A percentile compares a stretch with the other conserved stretches of the same genome.
Evolutionary conservation across 148 eudicot genomes (phyloP).

Genomic region (Arbutus unedo): DNA sequence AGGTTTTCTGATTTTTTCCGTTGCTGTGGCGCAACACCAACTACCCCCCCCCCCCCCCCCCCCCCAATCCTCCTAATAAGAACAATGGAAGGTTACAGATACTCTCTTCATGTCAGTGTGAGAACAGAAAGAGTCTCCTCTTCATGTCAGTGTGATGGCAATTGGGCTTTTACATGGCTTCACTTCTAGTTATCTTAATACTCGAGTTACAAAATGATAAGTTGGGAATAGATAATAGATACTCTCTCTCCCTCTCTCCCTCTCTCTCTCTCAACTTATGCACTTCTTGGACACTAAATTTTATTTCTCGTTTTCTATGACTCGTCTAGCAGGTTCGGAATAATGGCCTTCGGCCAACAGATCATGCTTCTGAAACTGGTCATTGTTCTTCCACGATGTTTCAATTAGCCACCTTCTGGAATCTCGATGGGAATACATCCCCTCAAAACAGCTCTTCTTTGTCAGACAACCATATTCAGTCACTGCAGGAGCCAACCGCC

Average conservation of each 20-base stretch:
- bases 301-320: not conserved
- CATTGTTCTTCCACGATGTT: constrained; percentile 23
- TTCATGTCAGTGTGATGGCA: not conserved
- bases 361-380: constrained; percentile 18
- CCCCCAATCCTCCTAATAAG: not conserved
- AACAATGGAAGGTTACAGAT: not conserved
- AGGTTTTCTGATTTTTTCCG: not conserved
- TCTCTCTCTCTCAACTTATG: not conserved
- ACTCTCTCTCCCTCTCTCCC: not conserved
- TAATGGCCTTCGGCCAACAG: constrained; percentile 21
- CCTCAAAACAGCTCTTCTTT: constrained; percentile 7
- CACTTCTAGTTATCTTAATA: not conserved
- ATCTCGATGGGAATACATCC: constrained; percentile 5
- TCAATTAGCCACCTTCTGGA: constrained; percentile 33
- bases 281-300: not conserved
- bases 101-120: not conserved
- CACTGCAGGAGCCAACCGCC: constrained; percentile 13
- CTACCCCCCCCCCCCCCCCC: too few species aligned
- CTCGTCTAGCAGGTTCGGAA: constrained; percentile 18
- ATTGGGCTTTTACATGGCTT: not conserved
- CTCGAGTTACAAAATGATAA: not conserved
- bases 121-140: not conserved
- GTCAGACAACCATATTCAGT: not conserved
- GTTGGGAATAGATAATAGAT: not conserved
- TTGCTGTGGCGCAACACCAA: too few species aligned